Base-by-base conservation (phyloP, 768 basidiomycete genomes). In the Tylopilus sp. region DNA sequence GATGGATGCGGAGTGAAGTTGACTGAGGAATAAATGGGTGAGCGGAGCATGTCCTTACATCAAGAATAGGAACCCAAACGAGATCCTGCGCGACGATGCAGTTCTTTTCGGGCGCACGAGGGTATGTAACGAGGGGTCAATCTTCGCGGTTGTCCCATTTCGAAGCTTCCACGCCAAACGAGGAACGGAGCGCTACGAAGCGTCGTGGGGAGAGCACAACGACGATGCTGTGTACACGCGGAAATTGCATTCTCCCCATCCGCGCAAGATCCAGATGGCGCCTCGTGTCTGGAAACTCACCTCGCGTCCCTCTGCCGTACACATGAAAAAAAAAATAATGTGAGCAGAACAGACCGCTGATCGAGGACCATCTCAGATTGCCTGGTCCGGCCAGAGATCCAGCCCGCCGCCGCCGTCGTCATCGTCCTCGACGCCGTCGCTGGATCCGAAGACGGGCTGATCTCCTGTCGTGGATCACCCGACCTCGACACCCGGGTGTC, bases 21-120 rank as follows among this genome's bases (percentile, higher is more conserved):
- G 43, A 50, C 38, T 46, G 63, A 57, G 58, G 63, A 64, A 70
- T 68, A 70, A 70, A 63, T 70, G 64, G 58, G 60, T 56, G 57
- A 58, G 58, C 60, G 60, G 59, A 57, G 61, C 62, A 55, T 51
- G 63, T 65, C 58, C 56, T 57, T 56, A 34, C 47, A 47, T 53
- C 57, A 56, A 54, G 45, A 56, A 63, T 17, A 55, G 53, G 38
- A 40, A 44, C 38, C 28, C 48, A 38, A 52, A 58, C 62, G 62
- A 67, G 65, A 66, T 64, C 59, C 50, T 45, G 13, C 36, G 29
- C 21, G 43, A 37, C 48, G 52, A 56, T 58, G 26, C 29, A 44
- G 47, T 57, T 56, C 43, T 58, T 63, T 62, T 63, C 28, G 57
- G 60, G 50, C 61, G 29, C 38, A 55, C 55, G 52, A n/a, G 50